phyloP scores from a whole-genome alignment of 2,329 filamentous ascomycete genomes.

The Fusarium udum region DNA sequence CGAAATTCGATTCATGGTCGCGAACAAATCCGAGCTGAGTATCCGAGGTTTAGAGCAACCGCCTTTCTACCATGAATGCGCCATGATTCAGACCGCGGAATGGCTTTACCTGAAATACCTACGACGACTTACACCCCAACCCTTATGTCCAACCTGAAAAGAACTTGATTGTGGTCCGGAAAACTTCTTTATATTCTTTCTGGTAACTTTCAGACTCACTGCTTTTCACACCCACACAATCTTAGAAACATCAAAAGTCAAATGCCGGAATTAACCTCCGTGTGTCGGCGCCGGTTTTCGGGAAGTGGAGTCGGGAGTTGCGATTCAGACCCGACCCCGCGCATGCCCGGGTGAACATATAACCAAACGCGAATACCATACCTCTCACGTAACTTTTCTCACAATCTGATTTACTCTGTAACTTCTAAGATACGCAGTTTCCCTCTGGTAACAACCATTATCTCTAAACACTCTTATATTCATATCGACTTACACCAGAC shows the following conservation, averaged over 20 bases:
- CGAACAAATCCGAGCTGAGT: not conserved
- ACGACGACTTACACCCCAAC: not conserved
- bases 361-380: slow-evolving; percentile 35
- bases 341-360: slow-evolving; percentile 42
- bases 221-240: not conserved
- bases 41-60: not conserved
- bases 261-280: slow-evolving; percentile 24
- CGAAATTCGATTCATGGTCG: not conserved
- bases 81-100: not conserved
- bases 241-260: not conserved
- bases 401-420: not conserved
- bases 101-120: too few relatives aligned
- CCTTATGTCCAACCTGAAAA: too few relatives aligned
- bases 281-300: slow-evolving; percentile 38
- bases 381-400: not conserved
- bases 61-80: not conserved
- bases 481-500: slow-evolving; percentile 15
- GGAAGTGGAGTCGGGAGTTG: slow-evolving; percentile 44
- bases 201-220: not conserved
- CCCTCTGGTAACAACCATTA: not conserved
- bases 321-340: slow-evolving; percentile 39
- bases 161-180: too few relatives aligned
- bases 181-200: not conserved
- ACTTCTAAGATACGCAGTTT: not conserved
- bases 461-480: not conserved